Base-by-base conservation (phyloP, 345 rosid genomes). In the Camelina sativa region DNA sequence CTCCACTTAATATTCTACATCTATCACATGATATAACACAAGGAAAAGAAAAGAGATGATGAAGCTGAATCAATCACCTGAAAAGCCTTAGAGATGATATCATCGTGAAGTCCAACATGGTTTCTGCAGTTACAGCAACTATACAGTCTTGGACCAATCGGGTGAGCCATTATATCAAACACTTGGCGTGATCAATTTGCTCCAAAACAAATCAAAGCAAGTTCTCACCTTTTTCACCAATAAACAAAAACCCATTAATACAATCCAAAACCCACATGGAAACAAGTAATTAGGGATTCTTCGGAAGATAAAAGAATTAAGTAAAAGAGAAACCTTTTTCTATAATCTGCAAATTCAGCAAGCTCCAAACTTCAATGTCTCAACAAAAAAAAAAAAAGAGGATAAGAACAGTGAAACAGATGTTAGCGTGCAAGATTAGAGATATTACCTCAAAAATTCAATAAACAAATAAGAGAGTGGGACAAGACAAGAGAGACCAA, bases 71-170 rank as follows among this genome's bases (percentile, higher is more conserved):
- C 77, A 93, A 3, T 25, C 28, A 25, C 98, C 97, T 93, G 98
- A 85, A 93, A 93, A 73, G 92, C 86, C 85, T 93, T 93, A 19
- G 98, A 93, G 78, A 93, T 85, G 67, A 93, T 82, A 81, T 93
- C 97, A 64, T 93, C 92, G 46, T 93, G 98, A 81, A 91, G 82
- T 12, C 96, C 83, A n/a, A 93, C 91, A 74, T 80, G 96, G 77
- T 91, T 93, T 55, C 91, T 79, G 76, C 97, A 93, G 77, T 89
- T 88, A 37, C 79, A 89, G 82, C 98, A 93, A 83, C 97, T 85
- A 75, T 93, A 93, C 70, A 93, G 68, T 59, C 98, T 76, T 54
- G 96, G 97, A 73, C 93, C 96, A 69, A 83, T 72, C 62, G 84
- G 54, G 28, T 89, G 87, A 65, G 86, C 91, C 98, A 93, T 93